These are phyloP conservation scores for Annulohypoxylon stygium DNA, from an alignment of 495 filamentous ascomycete species.

Conservation along the genomic window DNA sequence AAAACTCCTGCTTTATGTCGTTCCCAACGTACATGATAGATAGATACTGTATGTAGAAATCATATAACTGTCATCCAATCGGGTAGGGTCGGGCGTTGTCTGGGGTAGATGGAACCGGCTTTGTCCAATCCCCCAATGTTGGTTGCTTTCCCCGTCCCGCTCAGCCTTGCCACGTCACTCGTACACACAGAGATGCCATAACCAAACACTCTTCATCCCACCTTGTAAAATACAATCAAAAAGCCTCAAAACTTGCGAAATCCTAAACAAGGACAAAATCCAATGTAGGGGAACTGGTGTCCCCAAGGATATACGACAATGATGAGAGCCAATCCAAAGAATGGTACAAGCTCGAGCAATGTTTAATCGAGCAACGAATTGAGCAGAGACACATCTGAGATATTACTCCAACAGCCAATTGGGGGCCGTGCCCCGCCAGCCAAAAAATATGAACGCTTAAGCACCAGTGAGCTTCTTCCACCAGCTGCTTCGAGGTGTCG, in stretches of 20 bases:
- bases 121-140: conserved; percentile 33
- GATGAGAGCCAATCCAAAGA: conserved; percentile 23
- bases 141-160: conserved; percentile 12
- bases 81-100: conserved; percentile 30
- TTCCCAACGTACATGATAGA: conserved; percentile 22
- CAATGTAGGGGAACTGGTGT: conserved; percentile 2
- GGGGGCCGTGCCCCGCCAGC: conserved; percentile 3
- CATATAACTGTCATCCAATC: conserved; percentile 41
- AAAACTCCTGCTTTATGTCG: conserved; percentile 16
- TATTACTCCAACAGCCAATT: conserved; percentile 10
- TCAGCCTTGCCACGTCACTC: conserved; percentile 48
- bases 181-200: conserved; percentile 28
- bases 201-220: conserved; percentile 19
- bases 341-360: conserved; percentile 16
- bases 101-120: conserved; percentile 14
- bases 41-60: conserved; percentile 17
- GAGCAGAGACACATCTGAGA: conserved; percentile 21
- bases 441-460: conserved; percentile 18
- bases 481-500: conserved; percentile 66
- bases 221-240: conserved; percentile 25
- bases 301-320: conserved; percentile 14
- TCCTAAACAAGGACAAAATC: not conserved
- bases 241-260: conserved; percentile 14
- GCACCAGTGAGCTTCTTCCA: conserved; percentile 64
- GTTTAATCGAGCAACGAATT: conserved; percentile 3